Evolutionary conservation across 1,284 basidiomycete species (phyloP), one percentile per base, ranked within the genome.

Genomic region (Tylopilus orsonianus): DNA sequence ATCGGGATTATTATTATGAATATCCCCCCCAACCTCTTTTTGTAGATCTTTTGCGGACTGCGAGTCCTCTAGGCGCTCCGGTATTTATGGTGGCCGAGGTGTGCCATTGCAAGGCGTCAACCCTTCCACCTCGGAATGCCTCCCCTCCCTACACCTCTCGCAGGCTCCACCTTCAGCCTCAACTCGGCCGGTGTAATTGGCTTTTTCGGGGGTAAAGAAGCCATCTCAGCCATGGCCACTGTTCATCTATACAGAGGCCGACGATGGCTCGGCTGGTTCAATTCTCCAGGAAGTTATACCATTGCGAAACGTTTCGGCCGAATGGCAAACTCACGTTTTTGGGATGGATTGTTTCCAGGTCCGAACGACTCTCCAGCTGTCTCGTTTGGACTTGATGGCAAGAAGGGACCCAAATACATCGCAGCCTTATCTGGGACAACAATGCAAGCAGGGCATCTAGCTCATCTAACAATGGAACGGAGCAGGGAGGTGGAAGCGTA

Each of bases 201-300:
- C 0, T 59, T 56, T 18, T 69, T 66, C 10, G 67, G 66, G 0
- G 67, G 67, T 13, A 49, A 69, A 26, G 62, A 67, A 41, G 68
- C 62, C 4, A 50, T 68, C 29, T 53, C 57, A 0, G 62, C 66
- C 14, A 69, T 68, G 63, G 47, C 43, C 8, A 61, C 59, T 6
- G 53, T 69, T 26, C 58, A 62, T 24, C 44, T 69, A 10, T 67
- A 56, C 40, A 22, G 43, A 33, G 55, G 54, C 4, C 56, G 58
- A 33, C 59, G 52, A 5, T 68, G 56, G 57, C 38, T 69, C n/a
- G 66, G 66, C 4, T 68, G 68, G 68, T 69, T 54, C 41, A 69
- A 68, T 14, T 58, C 60, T 7, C 66, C 66, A 3, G 66, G 66
- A 13, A 59, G 62, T 40, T 67, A 64, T 32, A 49, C 41, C 1